Evolutionary conservation across 2,329 filamentous ascomycete species (phyloP), one percentile per base, ranked within the genome.

Genomic region (Penicillium sp.): DNA sequence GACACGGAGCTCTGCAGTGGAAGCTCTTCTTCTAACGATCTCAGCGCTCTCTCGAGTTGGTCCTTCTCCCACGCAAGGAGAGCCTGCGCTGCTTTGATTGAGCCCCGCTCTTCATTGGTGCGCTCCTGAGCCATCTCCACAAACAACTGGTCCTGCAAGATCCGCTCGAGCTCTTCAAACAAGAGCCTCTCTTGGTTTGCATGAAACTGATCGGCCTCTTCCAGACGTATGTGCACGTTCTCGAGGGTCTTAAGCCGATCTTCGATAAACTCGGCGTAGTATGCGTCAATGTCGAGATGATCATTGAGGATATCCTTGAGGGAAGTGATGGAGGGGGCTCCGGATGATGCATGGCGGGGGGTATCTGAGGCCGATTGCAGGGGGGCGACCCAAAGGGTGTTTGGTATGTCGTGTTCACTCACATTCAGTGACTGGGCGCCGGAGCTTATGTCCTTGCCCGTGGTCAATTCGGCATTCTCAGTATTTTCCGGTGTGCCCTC

Each of bases 401-500:
- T 50, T 49, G 48, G 33, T 19, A 42, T 42, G 27, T 37, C 19
- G 14, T 47, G 47, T 16, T 54, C 59, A 60, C 57, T 57, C 54
- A 61, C 59, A 47, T 59, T 54, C 25, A 35, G 9, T 16, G 57
- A 59, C 31, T 51, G 52, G 3, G 63, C 57, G 39, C 47, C 45
- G 43, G 53, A 29, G 23, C 25, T 54, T 54, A 47, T 29, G 42
- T 48, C 44, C 48, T 48, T 50, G 45, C 53, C 49, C 25, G 62
- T 62, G 21, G 55, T 46, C 19, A 45, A 29, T 53, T 64, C 54
- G 23, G 49, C 11, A 37, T 52, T 39, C n/a, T 51, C 53, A 5
- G 35, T 37, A 13, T 53, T 39, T 13, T 53, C 72, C n/a, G 70
- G 69, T 42, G 70, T 74, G 35, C 72, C 67, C 54, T 79, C 76